phyloP scores from a whole-genome alignment of 331 rosid species.

The Erythrophleum ivorense region DNA sequence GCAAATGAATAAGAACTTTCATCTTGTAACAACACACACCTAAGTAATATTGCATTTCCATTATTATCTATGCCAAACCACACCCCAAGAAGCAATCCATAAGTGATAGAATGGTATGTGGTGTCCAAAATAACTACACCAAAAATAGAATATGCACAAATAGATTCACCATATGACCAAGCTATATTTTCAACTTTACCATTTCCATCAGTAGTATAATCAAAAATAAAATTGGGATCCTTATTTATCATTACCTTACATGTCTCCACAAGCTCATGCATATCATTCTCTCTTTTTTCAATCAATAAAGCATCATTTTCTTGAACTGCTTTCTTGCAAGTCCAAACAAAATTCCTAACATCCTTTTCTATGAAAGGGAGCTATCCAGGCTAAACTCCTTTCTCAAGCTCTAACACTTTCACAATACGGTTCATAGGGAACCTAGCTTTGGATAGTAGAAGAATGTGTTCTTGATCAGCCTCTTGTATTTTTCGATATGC shows the following conservation, averaged over 20 bases:
- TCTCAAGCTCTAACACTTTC: conserved; percentile 67
- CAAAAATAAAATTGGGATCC: conserved; percentile 56
- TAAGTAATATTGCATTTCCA: conserved; percentile 59
- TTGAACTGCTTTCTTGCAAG: conserved; percentile 71
- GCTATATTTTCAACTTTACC: conserved; percentile 62
- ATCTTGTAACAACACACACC: conserved; percentile 68
- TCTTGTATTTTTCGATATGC: conserved; percentile 72
- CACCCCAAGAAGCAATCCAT: conserved; percentile 68
- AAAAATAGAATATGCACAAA: conserved; percentile 56
- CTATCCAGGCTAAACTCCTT: conserved; percentile 69
- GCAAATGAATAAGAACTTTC: conserved; percentile 60
- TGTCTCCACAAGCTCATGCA: conserved; percentile 62
- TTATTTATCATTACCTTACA: conserved; percentile 56
- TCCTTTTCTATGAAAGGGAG: conserved; percentile 77
- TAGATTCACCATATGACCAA: conserved; percentile 60
- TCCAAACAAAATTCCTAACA: conserved; percentile 71
- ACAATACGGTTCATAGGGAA: conserved; percentile 71
- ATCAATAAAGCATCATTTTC: conserved; percentile 67
- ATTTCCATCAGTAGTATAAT: conserved; percentile 54
- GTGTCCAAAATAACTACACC: conserved; percentile 69
- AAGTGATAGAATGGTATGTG: conserved; percentile 56
- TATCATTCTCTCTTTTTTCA: conserved; percentile 68
- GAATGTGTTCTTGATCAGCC: conserved; percentile 67
- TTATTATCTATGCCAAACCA: conserved; percentile 67
- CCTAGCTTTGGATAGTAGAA: conserved; percentile 72